Evolutionary conservation across 2,329 filamentous ascomycete species (phyloP).

Genomic region (Colletotrichum plurivorum): DNA sequence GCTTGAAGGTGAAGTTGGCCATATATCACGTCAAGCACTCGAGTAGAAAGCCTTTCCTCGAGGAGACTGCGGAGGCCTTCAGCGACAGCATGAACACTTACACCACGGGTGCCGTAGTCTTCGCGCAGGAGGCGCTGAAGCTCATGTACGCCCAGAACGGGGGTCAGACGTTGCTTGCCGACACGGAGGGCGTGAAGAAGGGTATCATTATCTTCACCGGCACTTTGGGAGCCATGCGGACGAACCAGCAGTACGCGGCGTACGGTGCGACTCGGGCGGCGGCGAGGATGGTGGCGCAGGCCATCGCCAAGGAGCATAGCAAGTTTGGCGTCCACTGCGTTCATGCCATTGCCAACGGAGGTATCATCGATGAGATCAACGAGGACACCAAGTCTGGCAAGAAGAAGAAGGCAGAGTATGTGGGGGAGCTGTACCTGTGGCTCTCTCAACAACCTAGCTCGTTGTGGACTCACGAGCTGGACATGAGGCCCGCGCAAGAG

Average conservation of each 20-base stretch:
- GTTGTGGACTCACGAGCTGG: constrained; percentile 39
- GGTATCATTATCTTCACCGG: constrained; percentile 71
- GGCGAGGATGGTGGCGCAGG: constrained; percentile 69
- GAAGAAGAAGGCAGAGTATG: constrained; percentile 70
- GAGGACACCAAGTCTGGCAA: constrained; percentile 64
- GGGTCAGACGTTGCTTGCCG: constrained; percentile 56
- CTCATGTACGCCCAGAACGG: constrained; percentile 67
- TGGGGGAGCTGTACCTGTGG: constrained; percentile 70
- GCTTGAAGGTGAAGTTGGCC: constrained; percentile 65
- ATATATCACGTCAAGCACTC: constrained; percentile 71
- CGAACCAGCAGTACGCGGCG: constrained; percentile 66
- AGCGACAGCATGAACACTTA: constrained; percentile 63
- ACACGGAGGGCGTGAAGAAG: constrained; percentile 64
- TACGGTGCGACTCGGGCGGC: constrained; percentile 68
- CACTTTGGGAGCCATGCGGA: constrained; percentile 66
- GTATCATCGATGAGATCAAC: constrained; percentile 64
- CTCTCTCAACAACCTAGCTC: constrained; percentile 41
- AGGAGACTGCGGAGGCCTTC: constrained; percentile 66
- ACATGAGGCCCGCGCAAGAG: constrained; percentile 40
- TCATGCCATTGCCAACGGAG: constrained; percentile 71
- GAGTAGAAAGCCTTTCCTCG: constrained; percentile 67
- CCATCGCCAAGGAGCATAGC: constrained; percentile 69
- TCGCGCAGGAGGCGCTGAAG: constrained; percentile 66
- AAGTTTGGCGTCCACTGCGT: constrained; percentile 70
- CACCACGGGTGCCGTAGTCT: constrained; percentile 69